Evolutionary conservation across 2,329 filamentous ascomycete genomes (phyloP), one percentile per base, ranked within the genome.

Genomic region (Pseudopyricularia cyperi): DNA sequence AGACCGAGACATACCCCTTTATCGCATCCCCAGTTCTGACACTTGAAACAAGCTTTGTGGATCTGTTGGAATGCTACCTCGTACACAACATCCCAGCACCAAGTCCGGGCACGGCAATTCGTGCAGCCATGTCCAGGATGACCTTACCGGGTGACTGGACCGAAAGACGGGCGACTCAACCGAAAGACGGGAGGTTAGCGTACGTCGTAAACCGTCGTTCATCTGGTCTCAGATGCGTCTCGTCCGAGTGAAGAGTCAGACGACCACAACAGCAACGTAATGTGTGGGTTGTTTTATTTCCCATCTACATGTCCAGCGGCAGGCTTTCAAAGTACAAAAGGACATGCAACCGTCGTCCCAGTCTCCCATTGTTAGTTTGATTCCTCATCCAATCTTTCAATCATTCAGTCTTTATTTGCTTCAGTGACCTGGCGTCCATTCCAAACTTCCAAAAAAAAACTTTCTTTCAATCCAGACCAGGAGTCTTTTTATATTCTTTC

Each of bases 341-440:
- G 37, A 42, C 8, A 11, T 4, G 8, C n/a, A 5, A 11, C 11
- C 22, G n/a, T 22, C 7, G 37, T 19, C 37, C 7, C 12, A 2
- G 1, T 12, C 8, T 9, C 17, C 37, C 22, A n/a, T 4, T 9
- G 8, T 6, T 34, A 19, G 15, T 3, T 51, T 26, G 15, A 15
- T 37, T 35, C n/a, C 19, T n/a, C 26, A 17, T 42, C 49, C 24
- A 15, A 46, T 32, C 22, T 30, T 19, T 33, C 44, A 11, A 30
- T 15, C 33, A n/a, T 51, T 33, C 15, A 42, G n/a, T n/a, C n/a
- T n/a, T 30, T 39, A 12, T 19, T 46, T 30, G 14, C 32, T 33
- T 51, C 28, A 44, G 24, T 17, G 49, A 44, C 49, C 49, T 17
- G 49, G 49, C 30, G 49, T 51, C 49, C 19, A 34, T 48, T n/a